Evolutionary conservation across 2,329 filamentous ascomycete genomes (phyloP).

Genomic region (Exophiala sideris): DNA sequence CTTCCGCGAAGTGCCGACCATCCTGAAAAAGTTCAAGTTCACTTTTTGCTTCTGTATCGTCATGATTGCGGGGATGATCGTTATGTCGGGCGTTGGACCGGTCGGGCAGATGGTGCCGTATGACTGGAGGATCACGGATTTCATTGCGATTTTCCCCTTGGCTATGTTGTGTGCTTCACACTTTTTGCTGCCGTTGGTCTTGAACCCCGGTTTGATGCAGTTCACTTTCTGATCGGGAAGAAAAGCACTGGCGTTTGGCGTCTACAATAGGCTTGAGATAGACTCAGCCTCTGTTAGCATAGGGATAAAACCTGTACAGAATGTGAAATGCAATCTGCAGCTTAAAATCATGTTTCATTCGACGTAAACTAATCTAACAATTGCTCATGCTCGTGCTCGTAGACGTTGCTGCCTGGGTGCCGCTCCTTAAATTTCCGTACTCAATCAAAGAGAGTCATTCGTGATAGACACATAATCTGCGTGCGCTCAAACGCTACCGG

Average conservation of each 20-base stretch:
- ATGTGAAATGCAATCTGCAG: too few species aligned
- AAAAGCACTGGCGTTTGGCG: too few species aligned
- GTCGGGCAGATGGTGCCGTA: slow-evolving; percentile 28
- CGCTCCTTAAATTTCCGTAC: neutral
- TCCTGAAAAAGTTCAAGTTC: slow-evolving; percentile 74
- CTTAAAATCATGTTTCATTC: too few species aligned
- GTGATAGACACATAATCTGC: too few species aligned
- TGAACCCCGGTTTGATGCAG: slow-evolving; percentile 22
- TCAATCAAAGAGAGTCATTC: neutral
- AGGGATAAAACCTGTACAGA: too few species aligned
- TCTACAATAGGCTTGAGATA: too few species aligned
- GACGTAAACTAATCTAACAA: too few species aligned
- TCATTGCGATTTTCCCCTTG: slow-evolving; percentile 29
- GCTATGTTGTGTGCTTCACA: slow-evolving; percentile 25
- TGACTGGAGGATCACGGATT: slow-evolving; percentile 41
- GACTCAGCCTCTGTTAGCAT: too few species aligned
- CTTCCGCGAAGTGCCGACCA: slow-evolving; percentile 76
- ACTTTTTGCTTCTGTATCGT: slow-evolving; percentile 46
- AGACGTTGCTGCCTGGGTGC: neutral
- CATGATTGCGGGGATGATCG: slow-evolving; percentile 29
- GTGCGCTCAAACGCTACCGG: slow-evolving; percentile 14
- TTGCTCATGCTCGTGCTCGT: too few species aligned
- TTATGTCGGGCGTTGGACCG: slow-evolving; percentile 17
- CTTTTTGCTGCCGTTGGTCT: slow-evolving; percentile 18
- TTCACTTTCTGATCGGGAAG: slow-evolving; percentile 7